Evolutionary conservation across 23 red algal genomes (phyloP), one percentile per base, ranked within the genome.

Genomic region (Gracilaria domingensis): DNA sequence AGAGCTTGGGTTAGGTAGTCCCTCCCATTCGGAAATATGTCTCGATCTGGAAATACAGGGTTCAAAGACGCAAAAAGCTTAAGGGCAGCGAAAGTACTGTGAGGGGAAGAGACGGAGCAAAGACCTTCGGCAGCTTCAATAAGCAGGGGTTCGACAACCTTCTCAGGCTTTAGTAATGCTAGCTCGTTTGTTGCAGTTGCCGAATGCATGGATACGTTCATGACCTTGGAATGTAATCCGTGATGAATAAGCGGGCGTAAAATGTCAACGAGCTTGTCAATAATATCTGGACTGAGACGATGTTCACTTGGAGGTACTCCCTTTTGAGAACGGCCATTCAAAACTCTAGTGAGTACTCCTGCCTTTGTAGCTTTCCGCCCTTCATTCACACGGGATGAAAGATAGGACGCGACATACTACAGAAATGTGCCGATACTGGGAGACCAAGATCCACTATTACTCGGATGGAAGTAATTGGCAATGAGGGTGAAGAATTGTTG

Each of bases 1-100:
- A 96, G 82, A 38, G 85, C 85, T 14, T 91, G 86, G 12, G 81
- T 47, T 21, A 96, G 73, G 58, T 56, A 90, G 12, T 85, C 67
- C 16, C 47, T 21, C 25, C 94, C 94, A 20, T 6, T 59, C 24
- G 92, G 91, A 81, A 62, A 95, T 26, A 94, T 85, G 17, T 91
- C 59, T 21, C 71, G 37, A 75, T 98, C 96, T 12, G 92, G 65
- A 67, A 98, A 98, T 4, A 98, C 87, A 61, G 96, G 91, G 12
- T 88, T 92, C 20, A 98, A 64, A 12, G 91, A 40, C 24, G 78
- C 70, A 29, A 98, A 79, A 38, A 95, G 57, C 33, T 90, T 84
- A 16, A 98, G 79, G 26, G 83, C 88, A 21, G 96, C 96, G 14
- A 83, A 79, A 32, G 91, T 98, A 55, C 96, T 85, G 48, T 98